Evolutionary conservation across 2,329 filamentous ascomycete genomes (phyloP).

Genomic region (Mycosphaerelloides madeirae): DNA sequence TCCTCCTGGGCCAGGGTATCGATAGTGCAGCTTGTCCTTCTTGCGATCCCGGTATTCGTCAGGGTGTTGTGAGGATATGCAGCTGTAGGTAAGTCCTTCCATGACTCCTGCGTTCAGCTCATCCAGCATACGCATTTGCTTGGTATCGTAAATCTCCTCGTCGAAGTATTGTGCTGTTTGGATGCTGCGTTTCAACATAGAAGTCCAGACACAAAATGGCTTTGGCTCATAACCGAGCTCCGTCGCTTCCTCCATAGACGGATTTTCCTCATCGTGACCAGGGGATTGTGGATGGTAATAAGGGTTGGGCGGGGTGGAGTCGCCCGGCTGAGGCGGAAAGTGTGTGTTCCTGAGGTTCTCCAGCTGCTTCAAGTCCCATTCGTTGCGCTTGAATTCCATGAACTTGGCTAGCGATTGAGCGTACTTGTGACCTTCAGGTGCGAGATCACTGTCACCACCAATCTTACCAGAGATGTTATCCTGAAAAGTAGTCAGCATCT

Average conservation of each 20-base stretch:
- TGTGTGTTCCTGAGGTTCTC: slow-evolving; percentile 70
- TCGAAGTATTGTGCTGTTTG: slow-evolving; percentile 88
- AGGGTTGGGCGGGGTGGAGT: slow-evolving; percentile 91
- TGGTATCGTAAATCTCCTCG: slow-evolving; percentile 92
- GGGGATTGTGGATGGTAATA: slow-evolving; percentile 57
- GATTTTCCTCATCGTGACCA: slow-evolving; percentile 8
- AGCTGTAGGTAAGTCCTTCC: slow-evolving; percentile 90
- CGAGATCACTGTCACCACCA: slow-evolving; percentile 83
- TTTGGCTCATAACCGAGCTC: slow-evolving; percentile 53
- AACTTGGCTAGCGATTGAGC: slow-evolving; percentile 75
- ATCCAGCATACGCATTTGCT: slow-evolving; percentile 68
- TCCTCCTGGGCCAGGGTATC: slow-evolving; percentile 91
- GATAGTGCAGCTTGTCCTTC: slow-evolving; percentile 87
- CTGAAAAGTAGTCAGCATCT: too few relatives aligned
- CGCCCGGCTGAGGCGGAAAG: slow-evolving; percentile 85
- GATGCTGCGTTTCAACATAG: slow-evolving; percentile 86
- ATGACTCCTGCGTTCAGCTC: slow-evolving; percentile 90
- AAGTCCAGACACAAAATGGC: slow-evolving; percentile 97
- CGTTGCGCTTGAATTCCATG: slow-evolving; percentile 71
- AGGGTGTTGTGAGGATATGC: slow-evolving; percentile 73
- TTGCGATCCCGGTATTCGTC: slow-evolving; percentile 78
- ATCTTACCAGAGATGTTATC: slow-evolving; percentile 87
- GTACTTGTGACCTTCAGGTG: slow-evolving; percentile 73
- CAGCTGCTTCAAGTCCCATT: slow-evolving; percentile 79
- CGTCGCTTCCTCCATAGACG: slow-evolving; percentile 15